phyloP scores from a whole-genome alignment of 2,329 filamentous ascomycete genomes.

The Botrytis elliptica region DNA sequence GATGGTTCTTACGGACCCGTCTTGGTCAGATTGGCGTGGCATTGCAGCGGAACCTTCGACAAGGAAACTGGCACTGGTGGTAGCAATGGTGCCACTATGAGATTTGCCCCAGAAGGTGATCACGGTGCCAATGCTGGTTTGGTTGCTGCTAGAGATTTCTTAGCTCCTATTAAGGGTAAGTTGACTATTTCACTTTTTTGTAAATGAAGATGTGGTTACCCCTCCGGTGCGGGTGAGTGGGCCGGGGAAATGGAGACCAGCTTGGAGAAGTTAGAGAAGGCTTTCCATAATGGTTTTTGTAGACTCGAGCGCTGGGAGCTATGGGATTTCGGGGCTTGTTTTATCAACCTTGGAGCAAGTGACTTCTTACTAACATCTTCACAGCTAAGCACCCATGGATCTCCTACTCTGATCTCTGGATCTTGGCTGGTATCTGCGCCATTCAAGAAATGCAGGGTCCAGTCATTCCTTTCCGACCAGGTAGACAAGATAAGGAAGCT shows the following conservation, averaged over 20 bases:
- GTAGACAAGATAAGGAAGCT: slow-evolving; percentile 76
- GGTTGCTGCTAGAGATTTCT: slow-evolving; percentile 82
- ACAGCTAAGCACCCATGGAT: slow-evolving; percentile 88
- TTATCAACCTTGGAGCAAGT: background rate
- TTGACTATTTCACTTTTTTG: slow-evolving; percentile 20
- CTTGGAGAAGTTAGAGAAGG: background rate
- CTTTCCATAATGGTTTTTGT: background rate
- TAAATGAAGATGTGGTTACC: background rate
- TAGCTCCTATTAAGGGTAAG: slow-evolving; percentile 83
- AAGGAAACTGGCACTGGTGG: slow-evolving; percentile 84
- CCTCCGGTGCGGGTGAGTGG: background rate
- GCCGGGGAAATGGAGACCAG: background rate
- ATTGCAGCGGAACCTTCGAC: slow-evolving; percentile 89
- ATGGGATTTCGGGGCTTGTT: background rate
- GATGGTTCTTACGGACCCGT: slow-evolving; percentile 96
- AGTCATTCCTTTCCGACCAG: slow-evolving; percentile 81
- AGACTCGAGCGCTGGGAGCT: too few species aligned
- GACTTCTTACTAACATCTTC: slow-evolving; percentile 27
- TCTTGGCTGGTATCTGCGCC: slow-evolving; percentile 77
- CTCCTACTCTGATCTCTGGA: slow-evolving; percentile 95
- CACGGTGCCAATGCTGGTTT: slow-evolving; percentile 95
- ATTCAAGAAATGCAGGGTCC: slow-evolving; percentile 96
- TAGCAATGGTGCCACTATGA: slow-evolving; percentile 96
- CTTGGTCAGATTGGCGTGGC: slow-evolving; percentile 88
- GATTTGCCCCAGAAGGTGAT: slow-evolving; percentile 82